Evolutionary conservation across 345 rosid species (phyloP), one percentile per base, ranked within the genome.

Genomic region (Brassica carinata): DNA sequence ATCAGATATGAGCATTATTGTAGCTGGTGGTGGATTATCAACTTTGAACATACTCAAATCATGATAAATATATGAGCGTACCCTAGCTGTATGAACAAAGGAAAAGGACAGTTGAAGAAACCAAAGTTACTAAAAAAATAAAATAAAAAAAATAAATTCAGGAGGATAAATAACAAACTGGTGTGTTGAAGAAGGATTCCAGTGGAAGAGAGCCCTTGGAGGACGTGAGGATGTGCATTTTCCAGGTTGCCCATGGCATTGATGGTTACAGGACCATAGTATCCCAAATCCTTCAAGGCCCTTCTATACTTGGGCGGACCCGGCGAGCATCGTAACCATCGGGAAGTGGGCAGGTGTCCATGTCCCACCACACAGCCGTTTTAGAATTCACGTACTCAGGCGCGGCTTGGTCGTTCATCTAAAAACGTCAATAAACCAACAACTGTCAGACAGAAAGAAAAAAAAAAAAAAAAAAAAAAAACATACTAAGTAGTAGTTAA

Each of bases 301-400:
- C 23, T 15, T 55, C 61, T 55, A 55, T 55, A 15, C 9, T 6
- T 8, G 23, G 61, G 8, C 61, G 23, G 10, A 15, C 61, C 7
- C 19, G 18, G 6, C 19, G 8, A 15, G 59, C 59, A 53, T 53
- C 59, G 2, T 14, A 53, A 53, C 58, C 58, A n/a, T 53, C 18
- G n/a, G 61, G 61, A 6, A 55, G 10, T 19, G 61, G 61, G 7
- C 61, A 55, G 61, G 26, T 15, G 23, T 55, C 61, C 61, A 55
- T 55, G 61, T 55, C 61, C 61, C 61, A 55, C 61, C 61, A 55
- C 23, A 55, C 61, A 17, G 59, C 19, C 59, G 59, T 53, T 53
- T 53, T 15, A 53, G 7, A 5, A n/a, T 53, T 53, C 59, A 6
- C 61, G 9, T 5, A 55, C 23, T 5, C 23, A 55, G 61, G 23